phyloP scores from a whole-genome alignment of 2,329 filamentous ascomycete species.

The Sphaerostilbella broomeana region DNA sequence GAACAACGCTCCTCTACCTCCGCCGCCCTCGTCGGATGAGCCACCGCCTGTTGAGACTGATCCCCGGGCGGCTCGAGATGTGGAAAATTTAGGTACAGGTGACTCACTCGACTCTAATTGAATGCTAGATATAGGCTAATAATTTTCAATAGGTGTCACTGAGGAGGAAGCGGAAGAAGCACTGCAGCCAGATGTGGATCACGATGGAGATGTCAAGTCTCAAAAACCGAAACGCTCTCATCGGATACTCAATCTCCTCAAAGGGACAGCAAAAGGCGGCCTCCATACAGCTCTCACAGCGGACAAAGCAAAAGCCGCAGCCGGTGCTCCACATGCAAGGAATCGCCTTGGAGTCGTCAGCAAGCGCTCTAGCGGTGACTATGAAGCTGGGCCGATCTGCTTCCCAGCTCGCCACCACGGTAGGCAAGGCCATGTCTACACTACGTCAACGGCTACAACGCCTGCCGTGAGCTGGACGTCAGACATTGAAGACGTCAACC shows the following conservation, averaged over 20 bases:
- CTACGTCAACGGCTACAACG: conserved; percentile 59
- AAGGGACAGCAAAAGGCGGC: conserved; percentile 60
- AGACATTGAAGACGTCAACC: conserved; percentile 47
- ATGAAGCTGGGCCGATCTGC: conserved; percentile 61
- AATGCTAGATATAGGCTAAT: background rate
- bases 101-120: background rate
- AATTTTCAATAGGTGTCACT: conserved; percentile 38
- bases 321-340: conserved; percentile 51
- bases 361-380: conserved; percentile 31
- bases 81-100: conserved; percentile 30
- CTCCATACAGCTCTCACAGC: conserved; percentile 67
- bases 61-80: conserved; percentile 35
- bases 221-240: conserved; percentile 34
- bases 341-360: conserved; percentile 65
- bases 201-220: conserved; percentile 29
- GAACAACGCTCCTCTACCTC: conserved; percentile 72
- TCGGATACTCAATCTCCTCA: conserved; percentile 57
- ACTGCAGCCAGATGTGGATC: conserved; percentile 38
- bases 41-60: conserved; percentile 36
- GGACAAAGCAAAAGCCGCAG: conserved; percentile 63
- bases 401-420: conserved; percentile 68
- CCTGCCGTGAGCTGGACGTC: conserved; percentile 61
- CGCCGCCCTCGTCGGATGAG: conserved; percentile 35
- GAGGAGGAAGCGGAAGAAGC: conserved; percentile 61
- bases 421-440: conserved; percentile 64